Base-by-base conservation (phyloP, 1,284 basidiomycete species). In the Ganoderma multipileum region DNA sequence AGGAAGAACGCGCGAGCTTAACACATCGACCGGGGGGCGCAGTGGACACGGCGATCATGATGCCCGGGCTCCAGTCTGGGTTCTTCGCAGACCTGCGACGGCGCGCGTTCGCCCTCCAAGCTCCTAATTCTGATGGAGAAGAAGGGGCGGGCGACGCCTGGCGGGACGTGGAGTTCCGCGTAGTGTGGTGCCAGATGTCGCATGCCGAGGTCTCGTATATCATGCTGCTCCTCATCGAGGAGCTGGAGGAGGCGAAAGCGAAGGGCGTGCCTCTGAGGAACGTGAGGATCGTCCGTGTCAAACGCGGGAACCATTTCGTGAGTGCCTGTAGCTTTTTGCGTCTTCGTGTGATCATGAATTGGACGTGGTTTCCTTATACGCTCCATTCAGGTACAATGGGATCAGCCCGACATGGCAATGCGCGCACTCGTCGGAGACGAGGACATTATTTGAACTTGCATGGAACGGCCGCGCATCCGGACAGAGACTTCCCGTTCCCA, bases 301-400 rank as follows among this genome's bases (percentile, higher is more conserved):
- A 47, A 20, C 67, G 67, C 58, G 61, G 64, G 2, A 73, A 73
- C 63, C 69, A 73, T 16, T 73, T 71, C 38, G 72, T 73, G 61
- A 54, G 72, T 64, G 12, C 42, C 18, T 44, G 18, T 18, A 5
- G 9, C 4, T 20, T 57, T n/a, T 28, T 1, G 5, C 18, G 26
- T 26, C 30, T 3, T 8, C 8, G 2, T 47, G 7, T 8, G 12
- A n/a, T 20, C 9, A 18, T 52, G 42, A 44, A 18, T 18, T n/a
- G n/a, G n/a, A n/a, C n/a, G n/a, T n/a, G n/a, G n/a, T n/a, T n/a
- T n/a, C n/a, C n/a, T n/a, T n/a, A n/a, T n/a, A 33, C 33, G 33
- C 33, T 8, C 33, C 4, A 8, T 33, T 33, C 33, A 68, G 66
- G 47, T 61, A 6, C 66, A 68, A 42, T 68, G 66, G 66, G 63